phyloP scores from a whole-genome alignment of 1,139 yeast species.

The Candida sanyaensis region DNA sequence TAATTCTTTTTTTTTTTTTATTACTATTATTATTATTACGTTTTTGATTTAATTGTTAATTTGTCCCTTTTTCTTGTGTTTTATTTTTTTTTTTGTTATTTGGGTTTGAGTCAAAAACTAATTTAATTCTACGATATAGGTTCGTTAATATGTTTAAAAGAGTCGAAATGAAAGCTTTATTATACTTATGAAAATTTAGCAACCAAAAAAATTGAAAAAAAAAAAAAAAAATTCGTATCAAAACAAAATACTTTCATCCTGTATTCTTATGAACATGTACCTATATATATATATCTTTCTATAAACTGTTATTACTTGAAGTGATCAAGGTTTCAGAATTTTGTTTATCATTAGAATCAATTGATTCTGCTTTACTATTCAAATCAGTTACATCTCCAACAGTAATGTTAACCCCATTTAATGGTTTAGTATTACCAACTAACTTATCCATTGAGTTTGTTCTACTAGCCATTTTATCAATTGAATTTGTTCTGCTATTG shows the following conservation, averaged over 20 bases:
- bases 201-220: too few species aligned
- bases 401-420: too few species aligned
- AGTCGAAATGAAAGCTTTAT: background rate
- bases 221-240: too few species aligned
- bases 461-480: constrained; percentile 10
- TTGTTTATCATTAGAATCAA: constrained; percentile 12
- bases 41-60: background rate
- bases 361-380: constrained; percentile 13
- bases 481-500: constrained; percentile 8
- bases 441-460: constrained; percentile 11
- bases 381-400: constrained; percentile 8
- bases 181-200: background rate
- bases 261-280: background rate
- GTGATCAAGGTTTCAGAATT: constrained; percentile 5
- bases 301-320: constrained; percentile 10
- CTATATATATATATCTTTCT: constrained; percentile 4
- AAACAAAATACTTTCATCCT: background rate
- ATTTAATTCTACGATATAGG: background rate
- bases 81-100: background rate
- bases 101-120: background rate
- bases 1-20: background rate
- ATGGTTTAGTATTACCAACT: background rate
- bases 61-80: background rate
- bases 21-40: too few species aligned
- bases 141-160: constrained; percentile 1